Percentiles rank a stretch among this genome's conserved stretches.
phyloP scores from a whole-genome alignment of 1,139 yeast genomes.

The Candida dubliniensis region DNA sequence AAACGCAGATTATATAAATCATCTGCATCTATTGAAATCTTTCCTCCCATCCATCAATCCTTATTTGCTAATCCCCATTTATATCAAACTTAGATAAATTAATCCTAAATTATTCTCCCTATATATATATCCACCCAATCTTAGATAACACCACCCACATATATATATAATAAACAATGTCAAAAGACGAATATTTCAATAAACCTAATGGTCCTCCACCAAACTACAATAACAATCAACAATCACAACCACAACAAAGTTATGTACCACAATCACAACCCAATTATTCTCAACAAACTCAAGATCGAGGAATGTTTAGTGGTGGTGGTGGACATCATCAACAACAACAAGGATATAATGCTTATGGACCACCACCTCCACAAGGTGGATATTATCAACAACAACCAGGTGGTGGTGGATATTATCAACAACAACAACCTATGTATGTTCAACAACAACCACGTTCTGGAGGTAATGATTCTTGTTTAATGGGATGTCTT shows the following conservation, averaged over 20 bases:
- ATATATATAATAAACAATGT: constrained; percentile 14
- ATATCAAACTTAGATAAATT: too few relatives aligned
- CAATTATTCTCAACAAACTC: constrained; percentile 11
- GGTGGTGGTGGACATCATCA: constrained; percentile 17
- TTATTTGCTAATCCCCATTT: too few relatives aligned
- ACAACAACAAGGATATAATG: constrained; percentile 22
- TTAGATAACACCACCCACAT: too few relatives aligned
- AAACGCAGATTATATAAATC: too few relatives aligned
- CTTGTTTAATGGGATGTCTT: constrained; percentile 67
- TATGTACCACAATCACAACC: constrained; percentile 27
- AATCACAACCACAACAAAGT: constrained; percentile 25
- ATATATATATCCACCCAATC: too few relatives aligned
- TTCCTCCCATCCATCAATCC: too few relatives aligned
- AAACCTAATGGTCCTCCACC: constrained; percentile 53
- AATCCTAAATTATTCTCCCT: too few relatives aligned
- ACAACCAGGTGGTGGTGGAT: constrained; percentile 7
- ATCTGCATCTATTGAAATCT: too few relatives aligned
- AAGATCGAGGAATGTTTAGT: constrained; percentile 22
- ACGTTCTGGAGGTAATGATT: constrained; percentile 32
- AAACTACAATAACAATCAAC: constrained; percentile 22
- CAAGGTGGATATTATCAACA: constrained; percentile 25
- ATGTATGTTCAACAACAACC: constrained; percentile 63
- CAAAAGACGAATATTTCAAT: constrained; percentile 25
- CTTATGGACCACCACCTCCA: constrained; percentile 21
- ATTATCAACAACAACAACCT: constrained; percentile 48